Percentiles rank a stretch among this genome's conserved stretches.
phyloP scores from a whole-genome alignment of 2,329 filamentous ascomycete genomes.

The Colletotrichum lindemuthianum region DNA sequence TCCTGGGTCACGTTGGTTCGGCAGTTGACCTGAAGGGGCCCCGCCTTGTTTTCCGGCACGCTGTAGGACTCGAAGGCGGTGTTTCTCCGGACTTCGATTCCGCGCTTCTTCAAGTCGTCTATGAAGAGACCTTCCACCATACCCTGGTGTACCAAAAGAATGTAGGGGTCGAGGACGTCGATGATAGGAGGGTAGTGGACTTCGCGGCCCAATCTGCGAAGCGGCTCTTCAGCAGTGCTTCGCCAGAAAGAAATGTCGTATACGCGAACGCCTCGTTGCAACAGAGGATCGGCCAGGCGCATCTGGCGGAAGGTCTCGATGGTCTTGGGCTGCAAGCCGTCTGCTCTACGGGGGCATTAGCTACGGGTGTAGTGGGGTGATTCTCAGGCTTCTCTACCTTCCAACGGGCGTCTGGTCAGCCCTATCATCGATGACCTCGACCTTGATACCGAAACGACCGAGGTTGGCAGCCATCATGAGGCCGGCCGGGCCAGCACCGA shows the following conservation, averaged over 20 bases:
- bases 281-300: conserved; percentile 73
- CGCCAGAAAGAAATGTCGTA: conserved; percentile 82
- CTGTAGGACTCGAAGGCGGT: conserved; percentile 71
- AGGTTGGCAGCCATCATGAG: conserved; percentile 66
- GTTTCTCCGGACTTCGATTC: conserved; percentile 70
- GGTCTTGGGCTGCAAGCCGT: conserved; percentile 80
- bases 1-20: conserved; percentile 62
- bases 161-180: conserved; percentile 66
- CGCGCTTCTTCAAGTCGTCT: conserved; percentile 73
- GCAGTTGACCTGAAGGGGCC: conserved; percentile 61
- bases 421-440: conserved; percentile 74
- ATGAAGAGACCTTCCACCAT: conserved; percentile 79
- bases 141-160: conserved; percentile 74
- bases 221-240: conserved; percentile 57
- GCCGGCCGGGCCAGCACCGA: conserved; percentile 66
- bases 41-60: conserved; percentile 53
- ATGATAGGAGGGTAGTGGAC: conserved; percentile 74
- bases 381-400: conserved; percentile 45
- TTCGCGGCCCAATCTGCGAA: conserved; percentile 72
- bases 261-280: conserved; percentile 74
- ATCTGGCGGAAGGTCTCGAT: conserved; percentile 82
- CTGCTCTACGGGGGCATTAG: conserved; percentile 58
- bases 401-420: conserved; percentile 74
- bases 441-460: conserved; percentile 72
- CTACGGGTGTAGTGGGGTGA: not conserved